These are phyloP conservation scores for Neospora caninum DNA, from an alignment of 169 alveolate genomes.

Conservation along the genomic window DNA sequence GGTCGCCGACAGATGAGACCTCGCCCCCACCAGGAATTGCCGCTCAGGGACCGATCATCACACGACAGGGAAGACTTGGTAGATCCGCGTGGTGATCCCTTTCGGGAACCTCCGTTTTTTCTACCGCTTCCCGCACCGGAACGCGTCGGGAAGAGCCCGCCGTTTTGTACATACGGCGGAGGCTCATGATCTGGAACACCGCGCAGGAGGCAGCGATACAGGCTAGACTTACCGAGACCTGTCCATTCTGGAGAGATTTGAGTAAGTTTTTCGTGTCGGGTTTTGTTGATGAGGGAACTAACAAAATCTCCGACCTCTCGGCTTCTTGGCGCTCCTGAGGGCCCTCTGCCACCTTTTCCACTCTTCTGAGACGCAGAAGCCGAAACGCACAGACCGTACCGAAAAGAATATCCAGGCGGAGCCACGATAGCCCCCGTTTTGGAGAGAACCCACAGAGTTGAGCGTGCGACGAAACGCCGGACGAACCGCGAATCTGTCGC, in stretches of 20 bases:
- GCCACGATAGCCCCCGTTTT: not conserved
- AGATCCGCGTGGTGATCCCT: too few relatives aligned
- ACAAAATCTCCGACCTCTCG: not conserved
- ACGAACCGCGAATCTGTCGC: too few relatives aligned
- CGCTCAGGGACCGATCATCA: too few relatives aligned
- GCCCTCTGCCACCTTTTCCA: conserved; percentile 2
- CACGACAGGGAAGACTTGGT: too few relatives aligned
- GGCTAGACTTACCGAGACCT: not conserved
- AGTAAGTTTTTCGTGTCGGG: not conserved
- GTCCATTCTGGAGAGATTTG: conserved; percentile 5
- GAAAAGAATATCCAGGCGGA: not conserved
- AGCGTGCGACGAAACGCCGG: too few relatives aligned
- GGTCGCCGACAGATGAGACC: too few relatives aligned
- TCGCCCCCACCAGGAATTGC: too few relatives aligned
- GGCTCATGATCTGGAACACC: too few relatives aligned
- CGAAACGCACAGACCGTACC: not conserved
- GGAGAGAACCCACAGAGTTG: not conserved
- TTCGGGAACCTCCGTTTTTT: too few relatives aligned
- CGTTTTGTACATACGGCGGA: too few relatives aligned
- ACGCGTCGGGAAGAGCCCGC: too few relatives aligned
- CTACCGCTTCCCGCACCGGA: too few relatives aligned
- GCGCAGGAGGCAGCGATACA: not conserved
- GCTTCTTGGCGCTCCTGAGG: not conserved
- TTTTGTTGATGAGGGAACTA: not conserved
- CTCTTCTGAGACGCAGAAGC: not conserved